Base-by-base conservation (phyloP, 768 basidiomycete species). In the Mycena venus region DNA sequence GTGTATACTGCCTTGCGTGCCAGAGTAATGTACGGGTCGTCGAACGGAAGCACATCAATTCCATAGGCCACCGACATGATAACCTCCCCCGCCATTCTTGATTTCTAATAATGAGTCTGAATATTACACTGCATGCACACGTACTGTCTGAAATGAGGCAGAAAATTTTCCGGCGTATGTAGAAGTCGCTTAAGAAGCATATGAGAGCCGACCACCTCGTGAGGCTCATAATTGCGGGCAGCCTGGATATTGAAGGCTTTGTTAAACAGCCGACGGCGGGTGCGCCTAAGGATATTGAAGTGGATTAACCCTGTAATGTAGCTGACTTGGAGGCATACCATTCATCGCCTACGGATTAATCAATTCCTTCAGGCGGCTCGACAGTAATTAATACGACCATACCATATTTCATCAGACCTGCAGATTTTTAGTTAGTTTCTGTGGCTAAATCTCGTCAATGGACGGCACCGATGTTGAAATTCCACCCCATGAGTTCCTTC, bases 11-110 rank as follows among this genome's bases (percentile, higher is more conserved):
- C n/a, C n/a, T n/a, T n/a, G n/a, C n/a, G n/a, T n/a, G n/a, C n/a
- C n/a, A n/a, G n/a, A n/a, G n/a, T n/a, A n/a, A n/a, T n/a, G n/a
- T n/a, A n/a, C n/a, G n/a, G n/a, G 58, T 86, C 84, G 27, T 82
- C 71, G 25, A 67, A 72, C 12, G 80, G 77, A 31, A 80, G 68
- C 25, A 82, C 75, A 36, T 79, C 64, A 55, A 83, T 78, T 1
- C 84, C 84, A 65, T 84, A 82, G 0, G 84, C 76, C 12, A 84
- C 32, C 0, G 77, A 71, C 19, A 84, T 71, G 1, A 83, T 82
- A 15, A 81, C 38, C n/a, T n/a, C n/a, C n/a, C n/a, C n/a, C n/a
- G n/a, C n/a, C n/a, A n/a, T n/a, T n/a, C n/a, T n/a, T n/a, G n/a
- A n/a, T n/a, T n/a, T n/a, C n/a, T n/a, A n/a, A n/a, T n/a, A n/a